Evolutionary conservation across 305 asterid species (phyloP).

Genomic region (Fraxinus angustifolia): DNA sequence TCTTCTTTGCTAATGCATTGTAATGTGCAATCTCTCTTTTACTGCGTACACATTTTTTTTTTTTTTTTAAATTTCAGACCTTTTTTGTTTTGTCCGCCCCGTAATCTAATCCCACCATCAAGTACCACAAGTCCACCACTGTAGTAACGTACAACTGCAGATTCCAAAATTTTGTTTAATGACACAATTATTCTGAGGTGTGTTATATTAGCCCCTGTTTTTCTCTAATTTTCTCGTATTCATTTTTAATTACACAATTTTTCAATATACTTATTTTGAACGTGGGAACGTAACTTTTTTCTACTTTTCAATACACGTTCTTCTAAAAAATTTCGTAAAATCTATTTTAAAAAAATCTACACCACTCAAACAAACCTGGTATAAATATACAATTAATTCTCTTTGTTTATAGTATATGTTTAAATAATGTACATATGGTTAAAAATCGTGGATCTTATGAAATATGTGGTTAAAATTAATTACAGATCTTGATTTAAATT

Average conservation of each 20-base stretch:
- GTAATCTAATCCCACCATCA: background rate
- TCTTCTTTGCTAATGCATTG: background rate
- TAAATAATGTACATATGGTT: no score
- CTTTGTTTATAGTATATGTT: background rate
- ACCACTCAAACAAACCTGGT: no score
- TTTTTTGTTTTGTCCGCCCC: background rate
- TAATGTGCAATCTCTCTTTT: background rate
- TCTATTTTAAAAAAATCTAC: background rate
- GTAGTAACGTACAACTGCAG: background rate
- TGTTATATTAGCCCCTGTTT: background rate
- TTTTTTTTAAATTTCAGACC: background rate
- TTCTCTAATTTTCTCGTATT: no score
- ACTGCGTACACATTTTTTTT: background rate
- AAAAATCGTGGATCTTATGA: background rate
- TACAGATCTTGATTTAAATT: no score
- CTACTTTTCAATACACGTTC: no score
- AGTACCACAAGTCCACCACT: background rate
- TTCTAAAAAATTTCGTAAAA: no score
- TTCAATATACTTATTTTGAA: no score
- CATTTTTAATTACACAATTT: background rate
- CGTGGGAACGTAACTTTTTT: background rate
- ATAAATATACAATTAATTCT: background rate
- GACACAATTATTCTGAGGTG: background rate
- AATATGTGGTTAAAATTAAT: no score
- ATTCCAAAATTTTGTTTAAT: background rate